These are phyloP conservation scores for Vinca minor DNA, from an alignment of 257 asterid species.

Conservation along the genomic window DNA sequence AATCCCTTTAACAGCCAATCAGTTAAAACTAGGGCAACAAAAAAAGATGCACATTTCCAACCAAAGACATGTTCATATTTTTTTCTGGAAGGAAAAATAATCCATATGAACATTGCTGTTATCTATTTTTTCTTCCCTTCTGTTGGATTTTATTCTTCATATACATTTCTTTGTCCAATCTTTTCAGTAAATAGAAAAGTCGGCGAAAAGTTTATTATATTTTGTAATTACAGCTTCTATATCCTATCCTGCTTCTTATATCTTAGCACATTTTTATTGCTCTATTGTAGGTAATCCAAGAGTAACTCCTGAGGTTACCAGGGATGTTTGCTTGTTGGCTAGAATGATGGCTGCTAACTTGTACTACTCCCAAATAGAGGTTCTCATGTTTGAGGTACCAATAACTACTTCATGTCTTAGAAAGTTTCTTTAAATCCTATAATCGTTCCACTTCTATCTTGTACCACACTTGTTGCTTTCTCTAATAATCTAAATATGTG, in stretches of 20 bases:
- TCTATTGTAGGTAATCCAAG: conserved; percentile 38
- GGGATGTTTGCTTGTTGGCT: conserved; percentile 47
- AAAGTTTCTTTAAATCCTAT: background rate
- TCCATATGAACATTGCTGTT: too few species aligned
- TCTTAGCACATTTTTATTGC: conserved; percentile 6
- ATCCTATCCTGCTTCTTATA: conserved; percentile 8
- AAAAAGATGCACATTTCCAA: background rate
- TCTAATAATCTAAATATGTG: background rate
- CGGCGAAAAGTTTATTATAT: background rate
- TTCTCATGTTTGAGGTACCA: conserved; percentile 86
- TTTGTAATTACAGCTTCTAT: background rate
- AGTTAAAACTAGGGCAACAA: too few species aligned
- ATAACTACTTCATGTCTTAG: too few species aligned
- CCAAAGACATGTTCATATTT: background rate
- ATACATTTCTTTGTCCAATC: background rate
- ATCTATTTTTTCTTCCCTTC: too few species aligned
- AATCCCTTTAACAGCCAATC: background rate
- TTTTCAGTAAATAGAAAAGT: background rate
- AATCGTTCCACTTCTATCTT: background rate
- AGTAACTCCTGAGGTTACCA: conserved; percentile 48
- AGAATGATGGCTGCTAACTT: conserved; percentile 57
- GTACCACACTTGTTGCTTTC: background rate
- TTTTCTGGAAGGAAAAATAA: too few species aligned
- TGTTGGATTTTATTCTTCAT: background rate
- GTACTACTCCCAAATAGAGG: conserved; percentile 88